Conservation (phyloP, 2,329 filamentous ascomycete genomes). For the Calonectria leucothoes region DNA sequence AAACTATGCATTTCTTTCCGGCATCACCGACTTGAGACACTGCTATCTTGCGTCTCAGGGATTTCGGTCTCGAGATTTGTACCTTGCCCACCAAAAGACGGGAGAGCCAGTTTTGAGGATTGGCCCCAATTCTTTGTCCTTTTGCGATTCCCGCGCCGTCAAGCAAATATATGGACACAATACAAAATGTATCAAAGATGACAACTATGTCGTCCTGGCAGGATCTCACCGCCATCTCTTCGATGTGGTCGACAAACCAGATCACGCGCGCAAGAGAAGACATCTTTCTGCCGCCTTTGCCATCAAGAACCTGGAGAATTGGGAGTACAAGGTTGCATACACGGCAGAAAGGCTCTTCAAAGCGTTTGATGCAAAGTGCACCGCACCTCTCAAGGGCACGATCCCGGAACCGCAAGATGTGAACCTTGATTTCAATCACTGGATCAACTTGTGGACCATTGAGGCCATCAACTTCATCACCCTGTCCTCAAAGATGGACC, state of each 20-base stretch:
- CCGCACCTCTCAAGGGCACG: conserved; percentile 41
- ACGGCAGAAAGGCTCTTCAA: conserved; percentile 57
- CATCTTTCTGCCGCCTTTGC: conserved; percentile 62
- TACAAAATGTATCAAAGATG: conserved; percentile 60
- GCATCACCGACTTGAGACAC: conserved; percentile 26
- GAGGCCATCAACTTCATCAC: conserved; percentile 69
- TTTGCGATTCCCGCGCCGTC: conserved; percentile 27
- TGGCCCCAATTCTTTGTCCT: conserved; percentile 36
- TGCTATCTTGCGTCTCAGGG: conserved; percentile 33
- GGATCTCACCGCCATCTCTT: conserved; percentile 63
- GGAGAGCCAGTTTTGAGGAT: conserved; percentile 41
- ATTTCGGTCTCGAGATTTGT: conserved; percentile 58
- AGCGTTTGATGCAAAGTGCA: conserved; percentile 56
- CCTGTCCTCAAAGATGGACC: conserved; percentile 59
- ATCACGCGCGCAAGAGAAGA: conserved; percentile 62
- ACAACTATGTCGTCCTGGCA: conserved; percentile 54
- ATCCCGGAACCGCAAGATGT: conserved; percentile 49
- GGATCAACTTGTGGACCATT: conserved; percentile 64
- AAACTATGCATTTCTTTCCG: conserved; percentile 26
- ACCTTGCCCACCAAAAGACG: conserved; percentile 56
- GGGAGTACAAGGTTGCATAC: conserved; percentile 66
- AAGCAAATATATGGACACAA: conserved; percentile 55
- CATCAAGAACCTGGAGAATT: conserved; percentile 62
- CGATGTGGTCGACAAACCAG: conserved; percentile 61
- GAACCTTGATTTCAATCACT: conserved; percentile 61